Conservation (phyloP, 2,329 filamentous ascomycete genomes). For the Aurifilum marmelostoma region DNA sequence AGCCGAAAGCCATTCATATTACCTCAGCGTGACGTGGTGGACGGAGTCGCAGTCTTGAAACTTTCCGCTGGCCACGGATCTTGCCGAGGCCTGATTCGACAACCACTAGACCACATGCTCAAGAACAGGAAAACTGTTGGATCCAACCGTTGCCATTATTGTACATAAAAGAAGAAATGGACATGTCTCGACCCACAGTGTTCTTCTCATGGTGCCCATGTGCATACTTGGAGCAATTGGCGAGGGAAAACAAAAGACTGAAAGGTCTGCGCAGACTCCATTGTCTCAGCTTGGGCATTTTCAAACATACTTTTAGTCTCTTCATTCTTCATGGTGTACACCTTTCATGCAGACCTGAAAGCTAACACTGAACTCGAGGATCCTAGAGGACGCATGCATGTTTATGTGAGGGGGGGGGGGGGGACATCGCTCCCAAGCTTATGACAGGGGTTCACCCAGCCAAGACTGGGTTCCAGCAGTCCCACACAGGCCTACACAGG, state of each 20-base stretch:
- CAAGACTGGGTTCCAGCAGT: not conserved
- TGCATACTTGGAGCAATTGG: not conserved
- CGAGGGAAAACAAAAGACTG: not conserved
- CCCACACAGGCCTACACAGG: constrained; percentile 1
- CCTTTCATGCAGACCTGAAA: constrained; percentile 13
- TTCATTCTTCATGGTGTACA: not conserved
- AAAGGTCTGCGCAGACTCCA: not conserved
- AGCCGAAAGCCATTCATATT: constrained; percentile 20
- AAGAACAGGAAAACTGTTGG: not conserved
- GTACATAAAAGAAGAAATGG: not conserved
- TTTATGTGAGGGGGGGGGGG: not conserved
- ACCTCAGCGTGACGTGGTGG: constrained; percentile 26
- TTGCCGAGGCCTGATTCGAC: not conserved
- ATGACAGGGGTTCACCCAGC: not conserved
- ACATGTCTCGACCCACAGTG: not conserved
- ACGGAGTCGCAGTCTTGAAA: constrained; percentile 10
- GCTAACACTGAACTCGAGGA: not conserved
- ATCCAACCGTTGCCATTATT: not conserved
- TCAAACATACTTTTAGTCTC: constrained; percentile 2
- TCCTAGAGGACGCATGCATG: not conserved
- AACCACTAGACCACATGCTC: not conserved
- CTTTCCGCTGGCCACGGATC: not conserved
- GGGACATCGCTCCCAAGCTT: not conserved
- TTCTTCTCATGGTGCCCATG: not conserved
- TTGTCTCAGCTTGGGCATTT: constrained; percentile 1